These are phyloP conservation scores for Sarocladium oryzae DNA, from an alignment of 2,329 filamentous ascomycete species.

Conservation along the genomic window DNA sequence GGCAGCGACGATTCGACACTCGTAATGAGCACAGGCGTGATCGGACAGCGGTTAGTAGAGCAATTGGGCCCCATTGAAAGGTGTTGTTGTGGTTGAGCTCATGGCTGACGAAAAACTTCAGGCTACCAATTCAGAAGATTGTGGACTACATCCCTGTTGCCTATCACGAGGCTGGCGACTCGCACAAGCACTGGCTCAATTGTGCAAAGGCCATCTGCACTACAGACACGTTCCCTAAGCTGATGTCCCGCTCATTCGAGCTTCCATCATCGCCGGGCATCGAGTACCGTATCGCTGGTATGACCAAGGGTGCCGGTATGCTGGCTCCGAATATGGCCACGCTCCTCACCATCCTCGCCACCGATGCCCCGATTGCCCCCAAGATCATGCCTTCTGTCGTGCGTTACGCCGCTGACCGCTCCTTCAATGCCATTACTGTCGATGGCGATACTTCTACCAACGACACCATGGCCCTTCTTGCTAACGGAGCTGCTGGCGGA, in stretches of 20 bases:
- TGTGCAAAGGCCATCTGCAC: conserved; percentile 93
- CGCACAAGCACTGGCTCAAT: conserved; percentile 80
- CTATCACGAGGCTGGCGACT: conserved; percentile 61
- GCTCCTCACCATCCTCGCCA: conserved; percentile 83
- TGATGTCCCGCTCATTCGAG: conserved; percentile 76
- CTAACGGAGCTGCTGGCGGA: conserved; percentile 86
- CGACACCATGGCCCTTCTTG: conserved; percentile 90
- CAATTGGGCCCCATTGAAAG: conserved; percentile 7
- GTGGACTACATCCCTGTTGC: conserved; percentile 73
- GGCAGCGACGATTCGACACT: conserved; percentile 56
- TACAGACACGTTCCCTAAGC: conserved; percentile 96
- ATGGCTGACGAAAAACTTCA: conserved; percentile 25
- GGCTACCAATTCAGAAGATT: conserved; percentile 88
- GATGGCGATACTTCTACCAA: conserved; percentile 98
- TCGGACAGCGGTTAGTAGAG: conserved; percentile 68
- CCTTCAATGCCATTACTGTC: conserved; percentile 95
- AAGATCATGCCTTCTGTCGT: conserved; percentile 63
- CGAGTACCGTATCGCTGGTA: conserved; percentile 82
- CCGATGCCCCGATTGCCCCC: conserved; percentile 75
- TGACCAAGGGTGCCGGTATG: conserved; percentile 98
- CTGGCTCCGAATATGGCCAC: conserved; percentile 99
- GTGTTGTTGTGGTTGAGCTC: conserved; percentile 1
- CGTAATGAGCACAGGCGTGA: conserved; percentile 98
- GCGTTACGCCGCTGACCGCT: conserved; percentile 67
- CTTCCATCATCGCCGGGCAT: conserved; percentile 71